Evolutionary conservation across 768 basidiomycete species (phyloP), one percentile per base, ranked within the genome.

Genomic region (Lactarius evosmus): DNA sequence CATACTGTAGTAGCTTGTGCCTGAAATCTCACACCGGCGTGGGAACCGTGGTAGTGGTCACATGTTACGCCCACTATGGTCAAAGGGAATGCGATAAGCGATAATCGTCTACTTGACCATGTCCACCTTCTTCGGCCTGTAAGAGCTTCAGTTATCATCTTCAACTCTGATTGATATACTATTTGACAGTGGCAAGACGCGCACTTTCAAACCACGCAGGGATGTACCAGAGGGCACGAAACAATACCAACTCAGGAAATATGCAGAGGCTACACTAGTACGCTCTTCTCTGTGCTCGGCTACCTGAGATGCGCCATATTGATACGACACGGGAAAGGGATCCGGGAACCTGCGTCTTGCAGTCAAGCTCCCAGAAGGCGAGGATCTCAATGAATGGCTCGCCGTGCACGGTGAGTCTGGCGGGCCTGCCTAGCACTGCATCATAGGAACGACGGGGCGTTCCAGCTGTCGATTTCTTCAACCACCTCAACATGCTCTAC

Each of bases 401-500:
- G 97, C 97, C 14, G 96, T 99, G 8, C 96, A 99, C 73, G 93
- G 97, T 97, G 67, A 60, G 74, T 67, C 22, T 33, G 56, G 2
- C 17, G 19, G 50, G 25, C 30, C 57, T 27, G 41, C 19, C 30
- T 60, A 12, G 25, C 34, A 29, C 22, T 16, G 29, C 55, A 2
- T 14, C 34, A 32, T 44, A 32, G 30, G 46, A n/a, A 33, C 58
- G 25, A 54, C 22, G 14, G 14, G 33, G 27, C 36, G 4, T 29
- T 32, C 29, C 69, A 99, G 97, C 94, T 33, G 96, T 98, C 65
- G 97, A 99, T 75, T 99, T 99, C 78, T 99, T 98, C 82, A 99
- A 98, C 73, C 97, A 99, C 73, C 77, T 99, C 68, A 99, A 99
- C 74, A 99, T 99, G 97, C 79, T 99, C 22, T 99, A 98, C 71